phyloP scores from a whole-genome alignment of 331 rosid genomes.

The Arachis monticola region DNA sequence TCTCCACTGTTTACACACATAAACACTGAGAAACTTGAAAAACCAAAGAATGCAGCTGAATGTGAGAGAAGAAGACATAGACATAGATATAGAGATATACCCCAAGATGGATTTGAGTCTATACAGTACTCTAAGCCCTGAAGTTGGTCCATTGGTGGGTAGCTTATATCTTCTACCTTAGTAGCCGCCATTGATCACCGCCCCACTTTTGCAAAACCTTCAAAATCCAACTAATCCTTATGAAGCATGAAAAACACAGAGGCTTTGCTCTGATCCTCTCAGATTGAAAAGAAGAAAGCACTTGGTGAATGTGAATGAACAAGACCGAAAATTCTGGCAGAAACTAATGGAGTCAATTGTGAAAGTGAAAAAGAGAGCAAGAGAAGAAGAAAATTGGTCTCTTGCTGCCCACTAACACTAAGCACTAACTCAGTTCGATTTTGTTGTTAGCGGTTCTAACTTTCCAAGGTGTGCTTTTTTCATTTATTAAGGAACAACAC shows the following conservation, averaged over 20 bases:
- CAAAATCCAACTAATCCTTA: slow-evolving; percentile 8
- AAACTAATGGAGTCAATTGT: slow-evolving; percentile 14
- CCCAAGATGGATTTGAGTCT: slow-evolving; percentile 97
- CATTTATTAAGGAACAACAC: too few species aligned
- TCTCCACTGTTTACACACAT: slow-evolving; percentile 66
- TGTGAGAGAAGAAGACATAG: background rate
- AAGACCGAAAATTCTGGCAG: background rate
- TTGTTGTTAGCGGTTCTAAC: slow-evolving; percentile 21
- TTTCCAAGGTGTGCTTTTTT: slow-evolving; percentile 38
- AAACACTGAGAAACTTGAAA: slow-evolving; percentile 1
- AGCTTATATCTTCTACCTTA: slow-evolving; percentile 87
- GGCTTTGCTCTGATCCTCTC: slow-evolving; percentile 19
- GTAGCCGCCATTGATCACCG: slow-evolving; percentile 68
- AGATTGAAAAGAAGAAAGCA: background rate
- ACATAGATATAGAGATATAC: slow-evolving; percentile 52
- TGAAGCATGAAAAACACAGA: slow-evolving; percentile 28
- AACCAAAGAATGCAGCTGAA: slow-evolving; percentile 19
- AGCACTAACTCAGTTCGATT: slow-evolving; percentile 27
- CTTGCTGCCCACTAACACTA: slow-evolving; percentile 57
- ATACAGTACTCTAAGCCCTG: slow-evolving; percentile 96
- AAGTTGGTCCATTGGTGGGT: slow-evolving; percentile 93
- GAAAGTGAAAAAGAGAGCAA: slow-evolving; percentile 32
- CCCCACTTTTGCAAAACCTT: slow-evolving; percentile 34
- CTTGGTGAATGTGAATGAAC: background rate
- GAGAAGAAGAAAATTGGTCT: slow-evolving; percentile 42